phyloP scores from a whole-genome alignment of 306 rosid species.

The Gillenia trifoliata region DNA sequence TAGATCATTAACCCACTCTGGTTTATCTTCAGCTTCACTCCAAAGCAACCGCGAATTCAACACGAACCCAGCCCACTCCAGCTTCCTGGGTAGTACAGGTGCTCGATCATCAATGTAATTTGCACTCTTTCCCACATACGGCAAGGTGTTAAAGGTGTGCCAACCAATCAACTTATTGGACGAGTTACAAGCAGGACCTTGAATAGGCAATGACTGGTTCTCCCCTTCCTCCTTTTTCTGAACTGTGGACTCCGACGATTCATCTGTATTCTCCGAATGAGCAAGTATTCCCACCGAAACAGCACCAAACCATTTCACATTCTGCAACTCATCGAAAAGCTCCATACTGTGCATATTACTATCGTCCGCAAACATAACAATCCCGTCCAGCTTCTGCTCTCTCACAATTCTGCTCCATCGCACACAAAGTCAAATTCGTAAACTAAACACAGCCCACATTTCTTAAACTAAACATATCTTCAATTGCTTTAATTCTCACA shows the following conservation, averaged over 20 bases:
- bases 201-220: slow-evolving; percentile 53
- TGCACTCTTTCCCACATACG: slow-evolving; percentile 62
- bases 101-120: slow-evolving; percentile 75
- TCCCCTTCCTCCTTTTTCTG: slow-evolving; percentile 47
- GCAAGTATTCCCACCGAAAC: slow-evolving; percentile 87
- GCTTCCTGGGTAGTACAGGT: slow-evolving; percentile 77
- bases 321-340: slow-evolving; percentile 84
- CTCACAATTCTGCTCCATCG: slow-evolving; percentile 71
- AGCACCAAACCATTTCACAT: slow-evolving; percentile 86
- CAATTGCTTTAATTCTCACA: background rate
- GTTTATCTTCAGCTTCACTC: slow-evolving; percentile 74
- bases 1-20: slow-evolving; percentile 79
- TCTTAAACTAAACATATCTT: background rate
- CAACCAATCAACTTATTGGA: slow-evolving; percentile 82
- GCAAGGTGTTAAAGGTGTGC: slow-evolving; percentile 83
- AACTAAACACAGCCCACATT: slow-evolving; percentile 19
- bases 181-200: slow-evolving; percentile 96
- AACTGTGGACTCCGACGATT: slow-evolving; percentile 15
- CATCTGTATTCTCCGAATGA: slow-evolving; percentile 44
- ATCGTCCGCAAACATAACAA: slow-evolving; percentile 92
- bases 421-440: slow-evolving; percentile 26
- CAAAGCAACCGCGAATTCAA: slow-evolving; percentile 84
- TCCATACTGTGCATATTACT: slow-evolving; percentile 99
- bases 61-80: slow-evolving; percentile 95
- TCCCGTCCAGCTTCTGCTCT: slow-evolving; percentile 79